Conservation (phyloP, 2,329 filamentous ascomycete species). For the Aspergillus melleus region DNA sequence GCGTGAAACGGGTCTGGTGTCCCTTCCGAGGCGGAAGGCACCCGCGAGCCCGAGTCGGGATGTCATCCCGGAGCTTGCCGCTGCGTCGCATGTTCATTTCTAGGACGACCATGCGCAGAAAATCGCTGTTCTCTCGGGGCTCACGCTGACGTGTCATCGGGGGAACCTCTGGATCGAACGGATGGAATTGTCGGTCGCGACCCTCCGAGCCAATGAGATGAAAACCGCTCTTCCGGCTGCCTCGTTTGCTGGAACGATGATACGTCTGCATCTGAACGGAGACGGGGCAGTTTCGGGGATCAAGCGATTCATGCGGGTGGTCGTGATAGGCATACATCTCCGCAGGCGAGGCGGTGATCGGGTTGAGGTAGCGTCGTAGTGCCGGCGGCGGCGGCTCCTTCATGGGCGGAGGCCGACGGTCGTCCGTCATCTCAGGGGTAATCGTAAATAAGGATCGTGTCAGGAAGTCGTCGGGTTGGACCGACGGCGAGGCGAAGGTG, state of each 20-base stretch:
- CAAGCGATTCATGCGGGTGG: constrained; percentile 35
- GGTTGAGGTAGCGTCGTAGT: constrained; percentile 62
- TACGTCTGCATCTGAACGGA: constrained; percentile 67
- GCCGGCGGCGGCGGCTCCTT: constrained; percentile 56
- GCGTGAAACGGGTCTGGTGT: constrained; percentile 13
- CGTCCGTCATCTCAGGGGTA: constrained; percentile 59
- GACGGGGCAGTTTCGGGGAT: constrained; percentile 43
- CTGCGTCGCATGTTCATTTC: constrained; percentile 68
- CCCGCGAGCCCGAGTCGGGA: constrained; percentile 56
- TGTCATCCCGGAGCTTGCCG: constrained; percentile 60
- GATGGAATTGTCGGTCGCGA: constrained; percentile 38
- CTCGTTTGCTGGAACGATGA: constrained; percentile 36
- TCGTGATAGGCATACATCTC: constrained; percentile 49
- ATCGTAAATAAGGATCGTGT: constrained; percentile 58
- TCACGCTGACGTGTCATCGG: constrained; percentile 59
- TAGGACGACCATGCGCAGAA: constrained; percentile 63
- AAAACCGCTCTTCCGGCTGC: constrained; percentile 29
- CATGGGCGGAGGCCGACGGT: constrained; percentile 58
- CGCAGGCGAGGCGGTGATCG: constrained; percentile 48
- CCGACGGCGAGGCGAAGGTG: constrained; percentile 53
- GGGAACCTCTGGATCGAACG: constrained; percentile 35
- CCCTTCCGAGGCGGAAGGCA: constrained; percentile 59
- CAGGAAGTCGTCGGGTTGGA: constrained; percentile 60
- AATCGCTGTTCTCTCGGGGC: constrained; percentile 63
- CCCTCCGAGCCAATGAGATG: constrained; percentile 46